Evolutionary conservation across 2,329 filamentous ascomycete genomes (phyloP).

Genomic region (Sclerotinia spermophila): DNA sequence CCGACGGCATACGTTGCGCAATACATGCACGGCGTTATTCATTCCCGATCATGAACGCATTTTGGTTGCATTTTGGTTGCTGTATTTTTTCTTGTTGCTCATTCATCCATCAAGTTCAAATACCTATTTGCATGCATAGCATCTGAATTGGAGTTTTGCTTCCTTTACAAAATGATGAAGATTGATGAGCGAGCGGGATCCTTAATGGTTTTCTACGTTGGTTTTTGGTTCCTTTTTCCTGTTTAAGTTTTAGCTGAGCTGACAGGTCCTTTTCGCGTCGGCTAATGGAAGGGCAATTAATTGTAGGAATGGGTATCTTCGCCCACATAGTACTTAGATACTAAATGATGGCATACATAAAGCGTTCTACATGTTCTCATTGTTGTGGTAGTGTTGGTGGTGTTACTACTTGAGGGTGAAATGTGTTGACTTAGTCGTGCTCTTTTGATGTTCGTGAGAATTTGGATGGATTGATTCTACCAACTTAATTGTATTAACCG

Average conservation of each 20-base stretch:
- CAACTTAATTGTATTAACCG: neutral
- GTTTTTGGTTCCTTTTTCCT: neutral
- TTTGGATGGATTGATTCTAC: neutral
- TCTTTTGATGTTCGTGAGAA: neutral
- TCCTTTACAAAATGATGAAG: conserved; percentile 1
- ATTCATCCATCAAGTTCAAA: conserved; percentile 8
- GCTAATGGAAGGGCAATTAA: neutral
- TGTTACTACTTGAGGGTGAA: neutral
- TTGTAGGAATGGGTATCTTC: neutral
- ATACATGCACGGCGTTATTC: conserved; percentile 1
- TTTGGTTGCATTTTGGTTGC: conserved; percentile 3
- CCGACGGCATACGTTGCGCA: conserved; percentile 1
- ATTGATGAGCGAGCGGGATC: neutral
- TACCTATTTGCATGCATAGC: conserved; percentile 15
- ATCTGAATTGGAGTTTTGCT: conserved; percentile 11
- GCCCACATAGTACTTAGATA: neutral
- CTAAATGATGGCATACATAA: neutral
- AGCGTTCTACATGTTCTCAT: neutral
- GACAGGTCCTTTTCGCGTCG: neutral
- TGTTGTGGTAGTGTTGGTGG: neutral
- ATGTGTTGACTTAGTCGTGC: neutral
- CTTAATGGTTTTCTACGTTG: neutral
- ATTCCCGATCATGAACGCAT: neutral
- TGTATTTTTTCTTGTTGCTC: neutral
- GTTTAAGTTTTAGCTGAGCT: neutral